Evolutionary conservation across 495 filamentous ascomycete species (phyloP).

Genomic region (Neurospora africana): DNA sequence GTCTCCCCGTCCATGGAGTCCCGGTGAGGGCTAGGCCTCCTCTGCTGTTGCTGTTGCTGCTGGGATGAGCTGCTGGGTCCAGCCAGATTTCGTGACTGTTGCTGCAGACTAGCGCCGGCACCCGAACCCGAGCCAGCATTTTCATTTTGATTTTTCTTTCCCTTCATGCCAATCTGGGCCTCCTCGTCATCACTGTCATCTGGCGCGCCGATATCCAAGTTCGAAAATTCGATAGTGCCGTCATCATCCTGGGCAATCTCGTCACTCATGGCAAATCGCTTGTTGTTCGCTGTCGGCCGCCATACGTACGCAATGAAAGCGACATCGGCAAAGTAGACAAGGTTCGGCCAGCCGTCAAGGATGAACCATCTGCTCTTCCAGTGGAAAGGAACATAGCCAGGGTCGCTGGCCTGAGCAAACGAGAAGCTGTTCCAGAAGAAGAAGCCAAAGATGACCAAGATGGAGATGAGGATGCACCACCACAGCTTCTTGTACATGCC

Average conservation of each 20-base stretch:
- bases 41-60: constrained; percentile 5
- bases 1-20: constrained; percentile 85
- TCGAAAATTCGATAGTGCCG: constrained; percentile 83
- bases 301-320: constrained; percentile 92
- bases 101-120: background rate
- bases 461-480: constrained; percentile 90
- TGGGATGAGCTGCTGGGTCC: constrained; percentile 5
- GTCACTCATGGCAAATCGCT: constrained; percentile 97
- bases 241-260: constrained; percentile 99
- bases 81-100: background rate
- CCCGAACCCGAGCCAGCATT: background rate
- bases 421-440: constrained; percentile 92
- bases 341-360: constrained; percentile 91
- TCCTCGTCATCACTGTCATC: constrained; percentile 59
- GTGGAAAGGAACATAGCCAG: constrained; percentile 85
- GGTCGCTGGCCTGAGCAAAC: constrained; percentile 71
- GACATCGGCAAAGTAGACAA: constrained; percentile 91
- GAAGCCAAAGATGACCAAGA: constrained; percentile 92
- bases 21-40: constrained; percentile 35
- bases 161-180: constrained; percentile 30
- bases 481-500: constrained; percentile 97
- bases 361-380: constrained; percentile 98
- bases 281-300: constrained; percentile 93
- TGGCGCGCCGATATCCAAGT: constrained; percentile 60
- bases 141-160: constrained; percentile 1